These are phyloP conservation scores for Caryopteris hybrid DNA, from an alignment of 305 asterid species.

Conservation along the genomic window DNA sequence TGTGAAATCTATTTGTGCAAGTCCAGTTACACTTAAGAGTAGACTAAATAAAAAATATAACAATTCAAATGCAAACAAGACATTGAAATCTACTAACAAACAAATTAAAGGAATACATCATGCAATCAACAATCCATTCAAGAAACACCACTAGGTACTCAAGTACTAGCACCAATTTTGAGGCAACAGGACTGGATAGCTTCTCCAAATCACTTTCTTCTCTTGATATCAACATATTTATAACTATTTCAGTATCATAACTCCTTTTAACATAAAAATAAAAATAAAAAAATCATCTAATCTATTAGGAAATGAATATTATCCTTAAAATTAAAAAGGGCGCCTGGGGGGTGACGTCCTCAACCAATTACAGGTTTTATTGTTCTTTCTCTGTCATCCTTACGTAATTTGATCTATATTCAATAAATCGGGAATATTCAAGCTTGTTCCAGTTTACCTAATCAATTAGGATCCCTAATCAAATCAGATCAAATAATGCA, in stretches of 20 bases:
- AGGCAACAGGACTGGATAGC: too few relatives aligned
- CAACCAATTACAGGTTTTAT: not conserved
- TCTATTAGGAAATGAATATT: too few relatives aligned
- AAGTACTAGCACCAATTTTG: too few relatives aligned
- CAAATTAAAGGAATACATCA: not conserved
- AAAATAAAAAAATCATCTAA: too few relatives aligned
- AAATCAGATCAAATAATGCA: constrained; percentile 8
- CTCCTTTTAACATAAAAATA: too few relatives aligned
- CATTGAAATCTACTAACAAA: not conserved
- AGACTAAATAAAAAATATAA: not conserved
- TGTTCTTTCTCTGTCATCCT: not conserved
- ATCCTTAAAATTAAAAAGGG: too few relatives aligned
- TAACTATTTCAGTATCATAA: too few relatives aligned
- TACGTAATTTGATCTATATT: not conserved
- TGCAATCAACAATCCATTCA: not conserved
- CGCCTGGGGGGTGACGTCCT: not conserved
- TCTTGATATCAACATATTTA: too few relatives aligned
- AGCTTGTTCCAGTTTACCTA: constrained; percentile 1
- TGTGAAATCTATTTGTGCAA: not conserved
- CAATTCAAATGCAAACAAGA: not conserved
- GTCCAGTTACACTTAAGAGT: not conserved
- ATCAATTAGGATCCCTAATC: not conserved
- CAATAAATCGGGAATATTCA: not conserved
- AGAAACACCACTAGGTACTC: too few relatives aligned
- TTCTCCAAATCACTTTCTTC: too few relatives aligned